Evolutionary conservation across 371 early-diverging fungal genomes (phyloP), one percentile per base, ranked within the genome.

Genomic region (Apophysomyces variabilis): DNA sequence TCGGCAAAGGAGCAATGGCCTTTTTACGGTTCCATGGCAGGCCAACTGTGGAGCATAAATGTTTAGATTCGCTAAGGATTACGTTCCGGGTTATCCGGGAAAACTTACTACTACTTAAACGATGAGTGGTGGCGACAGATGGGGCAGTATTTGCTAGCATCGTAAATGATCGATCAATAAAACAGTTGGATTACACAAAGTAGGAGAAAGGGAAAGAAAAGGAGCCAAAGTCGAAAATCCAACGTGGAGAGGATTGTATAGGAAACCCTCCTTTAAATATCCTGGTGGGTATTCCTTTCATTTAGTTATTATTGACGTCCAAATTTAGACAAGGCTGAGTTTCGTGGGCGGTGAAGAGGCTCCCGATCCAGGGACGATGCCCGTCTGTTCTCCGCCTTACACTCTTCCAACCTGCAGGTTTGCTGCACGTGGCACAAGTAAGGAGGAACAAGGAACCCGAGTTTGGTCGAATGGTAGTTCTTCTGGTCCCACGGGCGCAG

Each of bases 341-440:
- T 50, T 21, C 5, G 5, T 18, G 13, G 41, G 54, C 5, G 16
- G 16, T 45, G 16, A n/a, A 50, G 18, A 50, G 11, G 7, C 21
- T 26, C 54, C 54, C 54, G 54, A 21, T 50, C 54, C n/a, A 50
- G 54, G 32, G 21, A 50, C 54, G 21, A 50, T 50, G 54, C 54
- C 21, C 54, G 21, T 18, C 16, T 18, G 16, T 18, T 50, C n/a
- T 50, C 54, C 21, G 54, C n/a, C 54, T 21, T 18, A 26, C 9
- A 50, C n/a, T 11, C 21, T 50, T 50, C 16, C 21, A 47, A 2
- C 47, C 54, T 50, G 54, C 21, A 21, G 21, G 21, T 21, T 45
- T 50, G 21, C 21, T 21, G 21, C 54, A 50, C 54, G 54, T 50
- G 54, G 54, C 54, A 21, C 54, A 21, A 50, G 21, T 50, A 21